Evolutionary conservation across 2,329 filamentous ascomycete species (phyloP).

Genomic region (Trichoderma arundinaceum): DNA sequence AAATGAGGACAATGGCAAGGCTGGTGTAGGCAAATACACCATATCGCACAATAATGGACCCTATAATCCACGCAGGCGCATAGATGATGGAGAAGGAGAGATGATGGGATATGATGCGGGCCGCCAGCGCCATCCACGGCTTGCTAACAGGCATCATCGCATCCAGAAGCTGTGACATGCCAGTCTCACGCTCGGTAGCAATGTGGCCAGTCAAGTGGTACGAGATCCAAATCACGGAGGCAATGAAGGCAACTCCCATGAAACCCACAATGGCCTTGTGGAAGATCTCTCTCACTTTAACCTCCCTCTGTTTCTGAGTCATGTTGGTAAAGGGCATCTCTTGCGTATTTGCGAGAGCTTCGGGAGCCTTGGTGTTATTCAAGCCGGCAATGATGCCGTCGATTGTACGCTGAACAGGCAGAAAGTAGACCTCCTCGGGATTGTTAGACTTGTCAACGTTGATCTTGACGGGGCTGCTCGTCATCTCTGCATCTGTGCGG

Average conservation of each 20-base stretch:
- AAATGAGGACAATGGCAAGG: conserved; percentile 70
- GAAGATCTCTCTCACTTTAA: conserved; percentile 70
- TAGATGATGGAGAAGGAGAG: conserved; percentile 82
- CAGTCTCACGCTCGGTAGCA: conserved; percentile 82
- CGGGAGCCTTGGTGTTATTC: conserved; percentile 49
- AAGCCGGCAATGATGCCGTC: conserved; percentile 71
- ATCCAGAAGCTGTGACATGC: conserved; percentile 87
- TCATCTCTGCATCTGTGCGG: conserved; percentile 72
- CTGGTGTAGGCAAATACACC: conserved; percentile 71
- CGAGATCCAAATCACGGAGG: conserved; percentile 78
- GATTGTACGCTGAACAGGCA: conserved; percentile 80
- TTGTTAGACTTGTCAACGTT: conserved; percentile 69
- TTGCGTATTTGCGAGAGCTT: conserved; percentile 49
- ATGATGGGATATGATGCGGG: conserved; percentile 79
- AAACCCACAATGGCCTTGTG: conserved; percentile 75
- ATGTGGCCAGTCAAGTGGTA: conserved; percentile 89
- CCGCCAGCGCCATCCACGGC: conserved; percentile 77
- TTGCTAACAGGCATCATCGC: conserved; percentile 83
- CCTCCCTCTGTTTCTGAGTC: conserved; percentile 69
- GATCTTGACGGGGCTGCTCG: conserved; percentile 62
- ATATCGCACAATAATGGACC: conserved; percentile 66
- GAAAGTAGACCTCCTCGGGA: conserved; percentile 75
- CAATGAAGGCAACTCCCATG: conserved; percentile 78
- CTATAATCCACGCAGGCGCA: conserved; percentile 80
- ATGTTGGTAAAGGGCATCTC: conserved; percentile 79